These are phyloP conservation scores for Megacollybia marginata DNA, from an alignment of 768 basidiomycete species.

Conservation along the genomic window DNA sequence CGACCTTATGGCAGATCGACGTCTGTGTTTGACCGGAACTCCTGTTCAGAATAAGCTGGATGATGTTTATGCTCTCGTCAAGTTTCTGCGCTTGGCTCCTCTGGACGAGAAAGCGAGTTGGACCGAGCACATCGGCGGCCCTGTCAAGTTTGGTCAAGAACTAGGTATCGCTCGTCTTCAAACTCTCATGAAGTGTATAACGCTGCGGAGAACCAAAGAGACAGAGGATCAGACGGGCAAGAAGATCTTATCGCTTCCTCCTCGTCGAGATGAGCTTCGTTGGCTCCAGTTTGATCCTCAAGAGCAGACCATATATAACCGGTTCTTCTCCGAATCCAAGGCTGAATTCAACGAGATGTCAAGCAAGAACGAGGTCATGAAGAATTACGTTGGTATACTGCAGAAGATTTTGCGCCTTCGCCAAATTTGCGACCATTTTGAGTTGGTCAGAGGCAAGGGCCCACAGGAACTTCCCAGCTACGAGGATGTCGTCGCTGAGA, in stretches of 20 bases:
- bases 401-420: constrained; percentile 94
- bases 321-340: constrained; percentile 84
- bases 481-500: constrained; percentile 72
- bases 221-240: constrained; percentile 74
- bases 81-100: constrained; percentile 87
- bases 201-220: constrained; percentile 94
- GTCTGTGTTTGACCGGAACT: constrained; percentile 93
- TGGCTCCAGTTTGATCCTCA: constrained; percentile 76
- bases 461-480: constrained; percentile 51
- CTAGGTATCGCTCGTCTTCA: constrained; percentile 91
- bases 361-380: constrained; percentile 89
- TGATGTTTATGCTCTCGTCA: constrained; percentile 95
- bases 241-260: constrained; percentile 80
- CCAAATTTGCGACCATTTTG: constrained; percentile 96
- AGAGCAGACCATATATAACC: constrained; percentile 83
- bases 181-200: constrained; percentile 95
- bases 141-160: constrained; percentile 86
- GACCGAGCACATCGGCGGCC: constrained; percentile 89
- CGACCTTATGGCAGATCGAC: constrained; percentile 88
- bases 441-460: constrained; percentile 73
- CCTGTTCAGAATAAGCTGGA: constrained; percentile 99
- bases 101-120: constrained; percentile 91
- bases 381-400: constrained; percentile 96
- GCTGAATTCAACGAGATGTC: constrained; percentile 86
- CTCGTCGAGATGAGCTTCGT: constrained; percentile 83